Percentiles rank a stretch among this genome's conserved stretches.
phyloP scores from a whole-genome alignment of 2,329 filamentous ascomycete genomes.

The Mollisia scopiformis region DNA sequence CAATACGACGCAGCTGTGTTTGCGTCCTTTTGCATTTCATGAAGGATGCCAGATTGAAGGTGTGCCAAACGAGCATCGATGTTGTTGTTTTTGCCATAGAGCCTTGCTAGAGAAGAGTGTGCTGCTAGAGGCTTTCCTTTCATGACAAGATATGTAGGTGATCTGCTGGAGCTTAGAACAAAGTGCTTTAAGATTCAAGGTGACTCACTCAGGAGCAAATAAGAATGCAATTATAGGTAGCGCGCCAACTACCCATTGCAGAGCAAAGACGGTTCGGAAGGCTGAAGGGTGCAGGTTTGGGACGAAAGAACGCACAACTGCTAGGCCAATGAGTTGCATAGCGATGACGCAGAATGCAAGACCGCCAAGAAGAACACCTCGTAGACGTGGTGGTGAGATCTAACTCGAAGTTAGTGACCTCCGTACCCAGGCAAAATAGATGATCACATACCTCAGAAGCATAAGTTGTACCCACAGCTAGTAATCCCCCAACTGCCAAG shows the following conservation, averaged over 20 bases:
- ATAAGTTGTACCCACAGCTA: conserved; percentile 25
- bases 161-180: conserved; percentile 6
- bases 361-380: conserved; percentile 18
- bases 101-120: conserved; percentile 5
- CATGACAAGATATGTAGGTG: conserved; percentile 24
- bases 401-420: conserved; percentile 36
- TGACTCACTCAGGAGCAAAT: conserved; percentile 21
- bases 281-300: conserved; percentile 8
- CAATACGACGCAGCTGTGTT: conserved; percentile 26
- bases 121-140: conserved; percentile 9
- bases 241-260: conserved; percentile 13
- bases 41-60: conserved; percentile 13
- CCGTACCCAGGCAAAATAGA: too few species aligned
- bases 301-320: conserved; percentile 18
- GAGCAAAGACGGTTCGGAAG: conserved; percentile 19
- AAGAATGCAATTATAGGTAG: conserved; percentile 12
- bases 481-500: conserved; percentile 20
- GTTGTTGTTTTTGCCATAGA: conserved; percentile 15
- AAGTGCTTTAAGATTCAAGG: not conserved
- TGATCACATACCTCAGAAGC: conserved; percentile 24
- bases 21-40: conserved; percentile 6
- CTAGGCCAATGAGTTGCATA: conserved; percentile 24
- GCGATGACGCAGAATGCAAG: conserved; percentile 19
- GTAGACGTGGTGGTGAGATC: conserved; percentile 23
- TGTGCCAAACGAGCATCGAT: conserved; percentile 19